Conservation (phyloP, 2,329 filamentous ascomycete species). For the Ophiostoma australiae region DNA sequence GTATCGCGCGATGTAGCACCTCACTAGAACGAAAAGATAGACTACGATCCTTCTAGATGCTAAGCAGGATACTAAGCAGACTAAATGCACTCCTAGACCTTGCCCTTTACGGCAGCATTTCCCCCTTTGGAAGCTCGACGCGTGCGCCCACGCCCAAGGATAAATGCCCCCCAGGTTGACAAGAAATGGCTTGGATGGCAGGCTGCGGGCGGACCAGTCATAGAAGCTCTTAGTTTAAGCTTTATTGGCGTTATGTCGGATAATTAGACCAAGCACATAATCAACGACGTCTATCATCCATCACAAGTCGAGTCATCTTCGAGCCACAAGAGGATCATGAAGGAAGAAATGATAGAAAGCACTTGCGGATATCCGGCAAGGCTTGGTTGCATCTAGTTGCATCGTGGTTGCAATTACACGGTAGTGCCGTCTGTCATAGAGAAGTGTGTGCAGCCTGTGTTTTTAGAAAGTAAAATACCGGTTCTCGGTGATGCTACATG, state of each 20-base stretch:
- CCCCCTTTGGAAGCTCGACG: conserved; percentile 9
- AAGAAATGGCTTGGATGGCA: neutral
- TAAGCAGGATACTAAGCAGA: neutral
- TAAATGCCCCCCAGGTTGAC: neutral
- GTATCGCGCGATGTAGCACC: conserved; percentile 1
- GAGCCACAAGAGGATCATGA: neutral
- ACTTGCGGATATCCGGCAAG: neutral
- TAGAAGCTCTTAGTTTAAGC: neutral
- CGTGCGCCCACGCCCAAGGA: neutral
- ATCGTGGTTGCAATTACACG: neutral
- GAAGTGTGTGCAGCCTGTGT: too few relatives aligned
- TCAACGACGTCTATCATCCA: neutral
- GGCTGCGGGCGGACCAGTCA: neutral
- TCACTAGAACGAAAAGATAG: neutral
- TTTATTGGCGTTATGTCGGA: too few relatives aligned
- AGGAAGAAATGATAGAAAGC: neutral
- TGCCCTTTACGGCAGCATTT: neutral
- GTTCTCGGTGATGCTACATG: too few relatives aligned
- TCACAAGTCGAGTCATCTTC: neutral
- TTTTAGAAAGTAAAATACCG: too few relatives aligned
- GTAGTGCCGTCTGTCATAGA: neutral
- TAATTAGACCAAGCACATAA: too few relatives aligned
- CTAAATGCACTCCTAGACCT: neutral
- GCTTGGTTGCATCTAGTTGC: neutral
- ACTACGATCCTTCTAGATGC: neutral